Conservation (phyloP, 208 protist species). For the Crithidia mellificae region DNA sequence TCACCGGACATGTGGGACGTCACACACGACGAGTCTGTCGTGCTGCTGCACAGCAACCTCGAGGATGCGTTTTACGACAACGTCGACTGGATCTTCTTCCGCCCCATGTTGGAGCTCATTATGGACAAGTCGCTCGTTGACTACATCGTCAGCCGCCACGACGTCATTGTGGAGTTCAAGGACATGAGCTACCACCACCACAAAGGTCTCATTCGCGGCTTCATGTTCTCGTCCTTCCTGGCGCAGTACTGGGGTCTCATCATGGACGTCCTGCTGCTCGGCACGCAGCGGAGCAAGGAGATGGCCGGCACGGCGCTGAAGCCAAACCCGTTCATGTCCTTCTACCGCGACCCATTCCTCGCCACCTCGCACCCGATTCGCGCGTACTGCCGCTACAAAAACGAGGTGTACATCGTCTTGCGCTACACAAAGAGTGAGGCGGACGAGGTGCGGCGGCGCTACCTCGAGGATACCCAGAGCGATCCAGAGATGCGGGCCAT, state of each 20-base stretch:
- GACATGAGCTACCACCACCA: constrained; percentile 99
- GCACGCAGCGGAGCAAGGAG: constrained; percentile 97
- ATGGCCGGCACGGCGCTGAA: constrained; percentile 96
- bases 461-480: constrained; percentile 98
- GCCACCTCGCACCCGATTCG: constrained; percentile 98
- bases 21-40: constrained; percentile 96
- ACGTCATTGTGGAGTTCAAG: constrained; percentile 99
- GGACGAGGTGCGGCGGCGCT: constrained; percentile 98
- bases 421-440: constrained; percentile 98
- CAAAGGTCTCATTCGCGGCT: constrained; percentile 99
- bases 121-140: constrained; percentile 99
- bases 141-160: constrained; percentile 99
- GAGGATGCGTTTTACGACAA: constrained; percentile 99
- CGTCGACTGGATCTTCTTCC: constrained; percentile 99
- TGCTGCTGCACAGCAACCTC: constrained; percentile 98
- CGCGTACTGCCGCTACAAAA: constrained; percentile 98
- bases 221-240: constrained; percentile 99
- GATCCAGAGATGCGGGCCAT: constrained; percentile 95
- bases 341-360: constrained; percentile 89
- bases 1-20: constrained; percentile 98
- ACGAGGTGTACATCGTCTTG: constrained; percentile 98
- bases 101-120: constrained; percentile 99
- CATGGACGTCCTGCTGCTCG: constrained; percentile 99
- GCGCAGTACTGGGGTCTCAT: constrained; percentile 99
- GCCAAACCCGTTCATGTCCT: constrained; percentile 99